Base-by-base conservation (phyloP, 169 alveolate genomes). In the Eimeria nieschulzi region DNA sequence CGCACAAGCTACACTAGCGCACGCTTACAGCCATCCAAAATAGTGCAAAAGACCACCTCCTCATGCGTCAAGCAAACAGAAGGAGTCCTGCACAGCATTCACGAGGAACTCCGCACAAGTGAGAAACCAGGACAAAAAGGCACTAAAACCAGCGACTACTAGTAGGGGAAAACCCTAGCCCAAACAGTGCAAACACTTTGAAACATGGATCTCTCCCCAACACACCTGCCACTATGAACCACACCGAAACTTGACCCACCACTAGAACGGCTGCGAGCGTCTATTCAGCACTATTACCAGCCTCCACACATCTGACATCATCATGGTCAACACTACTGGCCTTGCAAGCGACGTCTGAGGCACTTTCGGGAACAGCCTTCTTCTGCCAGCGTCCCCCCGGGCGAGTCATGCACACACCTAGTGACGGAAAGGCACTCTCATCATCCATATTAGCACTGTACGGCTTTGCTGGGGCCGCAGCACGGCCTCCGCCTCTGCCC, bases 351-450 rank as follows among this genome's bases (percentile, higher is more conserved):
- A 55, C 64, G 46, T 82, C 88, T 7, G 88, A 10, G 9, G 78
- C 86, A 54, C 23, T 3, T 46, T 82, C 88, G 12, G 76, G 76
- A 39, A 46, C 78, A 12, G 73, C 56, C 88, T 63, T 61, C 78
- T 82, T 82, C 88, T 82, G 88, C 88, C 88, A 82, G 64, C 88
- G 88, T 13, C 88, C 88, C 33, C 88, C 88, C 59, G 88, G 88
- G n/a, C 88, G 88, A n/a, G 78, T 59, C 63, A 61, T 82, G 88
- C 88, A 82, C 19, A 53, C 88, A 21, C 79, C 93, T 7, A 88
- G 83, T 9, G 93, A 76, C 39, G 93, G 93, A 73, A 88, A 88
- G 9, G 93, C 93, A 0, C 83, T 78, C 53, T 88, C 90, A 54
- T 88, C 93, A 53, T 83, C 85, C 39, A 83, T 90, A 54, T 54